Percentiles rank a stretch among this genome's conserved stretches.
Conservation (phyloP, 2,329 filamentous ascomycete species). For the Pseudogymnoascus sp. region DNA sequence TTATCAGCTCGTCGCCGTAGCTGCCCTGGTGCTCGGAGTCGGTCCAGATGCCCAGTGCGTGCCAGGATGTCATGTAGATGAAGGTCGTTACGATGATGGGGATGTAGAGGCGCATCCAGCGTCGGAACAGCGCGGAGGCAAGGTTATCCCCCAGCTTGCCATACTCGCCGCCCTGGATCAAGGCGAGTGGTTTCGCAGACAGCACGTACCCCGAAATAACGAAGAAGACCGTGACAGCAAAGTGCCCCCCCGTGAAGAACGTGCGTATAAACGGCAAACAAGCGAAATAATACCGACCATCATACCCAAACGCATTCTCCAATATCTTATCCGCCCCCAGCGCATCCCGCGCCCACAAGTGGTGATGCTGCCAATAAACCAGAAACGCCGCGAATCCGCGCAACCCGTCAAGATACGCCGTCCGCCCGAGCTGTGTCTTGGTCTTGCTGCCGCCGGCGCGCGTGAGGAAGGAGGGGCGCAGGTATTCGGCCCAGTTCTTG, state of each 20-base stretch:
- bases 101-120: slow-evolving; percentile 38
- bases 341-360: slow-evolving; percentile 31
- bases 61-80: slow-evolving; percentile 16
- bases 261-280: slow-evolving; percentile 37
- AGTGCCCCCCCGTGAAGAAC: slow-evolving; percentile 34
- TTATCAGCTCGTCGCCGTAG: background rate
- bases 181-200: slow-evolving; percentile 35
- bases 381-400: slow-evolving; percentile 41
- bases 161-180: slow-evolving; percentile 32
- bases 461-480: slow-evolving; percentile 5
- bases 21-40: background rate
- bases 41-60: background rate
- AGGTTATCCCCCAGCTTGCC: slow-evolving; percentile 32
- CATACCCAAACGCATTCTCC: slow-evolving; percentile 24
- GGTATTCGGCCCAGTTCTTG: background rate
- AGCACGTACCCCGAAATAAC: slow-evolving; percentile 42
- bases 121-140: slow-evolving; percentile 38
- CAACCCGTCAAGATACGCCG: slow-evolving; percentile 40
- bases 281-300: slow-evolving; percentile 28
- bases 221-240: slow-evolving; percentile 44
- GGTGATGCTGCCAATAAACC: slow-evolving; percentile 38
- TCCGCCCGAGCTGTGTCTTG: slow-evolving; percentile 21
- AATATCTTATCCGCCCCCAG: slow-evolving; percentile 24
- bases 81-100: slow-evolving; percentile 38
- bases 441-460: background rate